phyloP scores from a whole-genome alignment of 2,329 filamentous ascomycete species.

The Epichloe glyceriae region DNA sequence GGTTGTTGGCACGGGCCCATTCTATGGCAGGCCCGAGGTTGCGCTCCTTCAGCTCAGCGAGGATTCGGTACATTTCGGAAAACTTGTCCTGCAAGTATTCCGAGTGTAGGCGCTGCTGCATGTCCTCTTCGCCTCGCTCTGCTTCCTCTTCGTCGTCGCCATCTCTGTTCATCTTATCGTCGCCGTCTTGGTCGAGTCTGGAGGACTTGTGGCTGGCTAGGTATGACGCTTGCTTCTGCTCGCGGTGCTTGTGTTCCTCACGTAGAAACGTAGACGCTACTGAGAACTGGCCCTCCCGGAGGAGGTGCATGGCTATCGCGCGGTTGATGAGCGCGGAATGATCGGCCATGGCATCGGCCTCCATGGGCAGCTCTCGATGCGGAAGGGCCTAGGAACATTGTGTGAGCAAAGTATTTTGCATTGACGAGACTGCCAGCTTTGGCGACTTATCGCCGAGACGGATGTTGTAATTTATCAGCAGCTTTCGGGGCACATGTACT shows the following conservation, averaged over 20 bases:
- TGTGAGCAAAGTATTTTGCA: background rate
- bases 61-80: constrained; percentile 77
- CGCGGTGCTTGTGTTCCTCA: constrained; percentile 43
- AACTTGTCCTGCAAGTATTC: constrained; percentile 66
- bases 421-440: background rate
- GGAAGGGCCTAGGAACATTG: constrained; percentile 21
- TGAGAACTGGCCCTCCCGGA: constrained; percentile 85
- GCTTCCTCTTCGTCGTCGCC: constrained; percentile 11
- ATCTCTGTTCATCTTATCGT: constrained; percentile 19
- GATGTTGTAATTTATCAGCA: background rate
- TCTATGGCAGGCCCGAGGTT: constrained; percentile 74
- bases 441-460: background rate
- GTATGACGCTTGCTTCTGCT: constrained; percentile 8
- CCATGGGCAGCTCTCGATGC: constrained; percentile 54
- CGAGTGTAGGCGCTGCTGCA: constrained; percentile 14
- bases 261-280: constrained; percentile 76
- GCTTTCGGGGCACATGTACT: constrained; percentile 5
- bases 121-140: constrained; percentile 12
- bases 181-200: constrained; percentile 19
- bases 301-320: constrained; percentile 89
- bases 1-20: constrained; percentile 66
- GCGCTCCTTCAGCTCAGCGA: constrained; percentile 60
- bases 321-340: constrained; percentile 73
- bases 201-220: constrained; percentile 5
- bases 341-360: constrained; percentile 66